Percentiles rank a stretch among this genome's conserved stretches.
Conservation (phyloP, 2,329 filamentous ascomycete species). For the Westerdykella aurantiaca region DNA sequence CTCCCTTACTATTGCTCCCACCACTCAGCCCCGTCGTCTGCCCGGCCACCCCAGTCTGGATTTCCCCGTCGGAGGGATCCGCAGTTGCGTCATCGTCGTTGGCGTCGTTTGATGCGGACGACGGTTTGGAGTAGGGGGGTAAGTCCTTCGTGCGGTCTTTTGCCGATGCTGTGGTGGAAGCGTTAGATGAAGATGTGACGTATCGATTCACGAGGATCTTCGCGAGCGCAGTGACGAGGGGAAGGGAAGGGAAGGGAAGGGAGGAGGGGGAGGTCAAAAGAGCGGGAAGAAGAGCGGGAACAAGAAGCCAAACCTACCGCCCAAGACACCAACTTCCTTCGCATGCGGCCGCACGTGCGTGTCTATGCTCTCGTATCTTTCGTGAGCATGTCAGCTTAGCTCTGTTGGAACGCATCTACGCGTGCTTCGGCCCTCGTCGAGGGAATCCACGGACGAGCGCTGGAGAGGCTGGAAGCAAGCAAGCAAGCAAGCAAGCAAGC, state of each 20-base stretch:
- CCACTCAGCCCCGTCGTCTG: conserved; percentile 53
- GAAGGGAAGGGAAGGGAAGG: neutral
- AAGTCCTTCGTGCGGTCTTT: neutral
- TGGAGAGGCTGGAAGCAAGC: neutral
- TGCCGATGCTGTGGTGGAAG: neutral
- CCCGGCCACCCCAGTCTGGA: conserved; percentile 44
- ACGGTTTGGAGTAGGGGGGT: conserved; percentile 3
- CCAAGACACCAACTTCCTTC: conserved; percentile 54
- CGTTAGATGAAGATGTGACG: neutral
- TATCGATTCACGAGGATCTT: no score
- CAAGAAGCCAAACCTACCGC: conserved; percentile 39
- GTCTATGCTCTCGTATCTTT: conserved; percentile 54
- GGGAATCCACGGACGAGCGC: no score
- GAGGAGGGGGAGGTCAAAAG: conserved; percentile 1
- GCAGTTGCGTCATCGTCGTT: conserved; percentile 4
- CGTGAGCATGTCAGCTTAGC: neutral
- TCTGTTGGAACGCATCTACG: no score
- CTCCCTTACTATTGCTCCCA: conserved; percentile 7
- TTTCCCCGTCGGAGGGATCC: conserved; percentile 23
- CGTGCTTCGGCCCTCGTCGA: no score
- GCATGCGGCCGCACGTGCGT: conserved; percentile 46
- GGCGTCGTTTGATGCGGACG: conserved; percentile 10
- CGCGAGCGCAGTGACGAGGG: no score
- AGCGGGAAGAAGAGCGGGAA: neutral
- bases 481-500: no score